phyloP scores from a whole-genome alignment of 2,329 filamentous ascomycete species.

The Periconia sp. region DNA sequence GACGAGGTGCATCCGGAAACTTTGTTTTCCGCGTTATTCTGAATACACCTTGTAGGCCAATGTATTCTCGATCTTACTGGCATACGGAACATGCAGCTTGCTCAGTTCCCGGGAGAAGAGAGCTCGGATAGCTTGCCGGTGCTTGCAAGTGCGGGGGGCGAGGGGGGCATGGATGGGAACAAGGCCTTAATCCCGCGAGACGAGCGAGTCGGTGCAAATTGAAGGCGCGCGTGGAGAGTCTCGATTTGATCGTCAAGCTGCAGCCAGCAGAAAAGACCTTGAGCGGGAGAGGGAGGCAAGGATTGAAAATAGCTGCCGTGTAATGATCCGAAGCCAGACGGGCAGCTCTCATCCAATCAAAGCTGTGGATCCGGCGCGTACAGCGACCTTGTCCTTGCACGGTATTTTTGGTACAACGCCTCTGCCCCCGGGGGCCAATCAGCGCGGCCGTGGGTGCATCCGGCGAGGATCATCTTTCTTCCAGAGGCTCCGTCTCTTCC shows the following conservation, averaged over 20 bases:
- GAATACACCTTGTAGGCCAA: conserved; percentile 3
- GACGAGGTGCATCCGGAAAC: conserved; percentile 8
- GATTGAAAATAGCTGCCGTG: neutral
- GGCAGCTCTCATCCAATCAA: conserved; percentile 1
- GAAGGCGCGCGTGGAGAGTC: neutral
- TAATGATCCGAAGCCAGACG: neutral
- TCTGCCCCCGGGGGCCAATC: conserved; percentile 1
- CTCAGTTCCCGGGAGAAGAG: neutral
- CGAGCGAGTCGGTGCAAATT: neutral
- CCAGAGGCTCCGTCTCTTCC: conserved; percentile 19
- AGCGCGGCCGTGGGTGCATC: too few species aligned
- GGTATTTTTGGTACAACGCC: neutral
- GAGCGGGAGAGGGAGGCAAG: too few species aligned
- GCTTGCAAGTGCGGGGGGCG: neutral
- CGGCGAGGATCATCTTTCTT: conserved; percentile 31
- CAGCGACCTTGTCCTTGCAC: too few species aligned
- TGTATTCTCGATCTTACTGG: conserved; percentile 1
- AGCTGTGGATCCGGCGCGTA: too few species aligned
- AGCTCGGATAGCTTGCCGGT: neutral
- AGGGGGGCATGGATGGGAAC: neutral
- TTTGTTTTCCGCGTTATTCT: conserved; percentile 15
- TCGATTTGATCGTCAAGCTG: neutral
- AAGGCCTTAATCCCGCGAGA: neutral
- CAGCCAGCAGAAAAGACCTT: neutral
- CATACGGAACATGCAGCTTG: too few species aligned